Base-by-base conservation (phyloP, 202 grass and related monocot species). In the Brachypodium distachyon region DNA sequence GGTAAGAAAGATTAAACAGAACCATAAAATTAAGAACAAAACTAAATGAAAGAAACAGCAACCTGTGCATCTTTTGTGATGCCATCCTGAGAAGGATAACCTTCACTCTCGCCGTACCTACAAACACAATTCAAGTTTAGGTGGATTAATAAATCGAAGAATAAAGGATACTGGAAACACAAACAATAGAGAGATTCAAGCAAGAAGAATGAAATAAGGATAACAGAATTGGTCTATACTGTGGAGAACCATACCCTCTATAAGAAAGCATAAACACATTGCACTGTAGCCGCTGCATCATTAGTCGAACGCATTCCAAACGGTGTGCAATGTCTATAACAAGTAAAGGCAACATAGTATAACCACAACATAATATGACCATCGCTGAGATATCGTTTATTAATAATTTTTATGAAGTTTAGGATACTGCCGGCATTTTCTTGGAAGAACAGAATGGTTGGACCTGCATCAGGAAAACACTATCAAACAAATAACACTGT, bases 371-470 rank as follows among this genome's bases (percentile, higher is more conserved):
- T 50, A 78, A 76, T 61, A 74, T 33, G 60, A n/a, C 49, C 28
- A 26, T 46, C 42, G 73, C 67, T 80, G 23, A 85, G 51, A 37
- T 78, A 67, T 28, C 28, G 28, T 67, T 52, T 52, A 52, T 10
- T 9, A 63, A n/a, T 64, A 71, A 8, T 60, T 74, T 38, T 11
- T 42, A 41, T 43, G 4, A 78, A 84, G 56, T 23, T 47, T 27
- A 88, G 95, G 95, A 98, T 98, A 92, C 95, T 99, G 80, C 96
- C 96, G 69, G 96, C 96, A 96, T 99, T 99, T 92, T 96, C 96
- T 89, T 99, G 96, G 80, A 99, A 99, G 87, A 99, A 99, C 63
- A 99, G 80, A 57, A 99, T 84, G 25, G 96, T 99, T 77, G 96
- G 96, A 70, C 92, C 96, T 99, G 85, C 84, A 93, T 74, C 12